Conservation (phyloP, 2,329 filamentous ascomycete genomes). For the Trichoderma cornu-damae region DNA sequence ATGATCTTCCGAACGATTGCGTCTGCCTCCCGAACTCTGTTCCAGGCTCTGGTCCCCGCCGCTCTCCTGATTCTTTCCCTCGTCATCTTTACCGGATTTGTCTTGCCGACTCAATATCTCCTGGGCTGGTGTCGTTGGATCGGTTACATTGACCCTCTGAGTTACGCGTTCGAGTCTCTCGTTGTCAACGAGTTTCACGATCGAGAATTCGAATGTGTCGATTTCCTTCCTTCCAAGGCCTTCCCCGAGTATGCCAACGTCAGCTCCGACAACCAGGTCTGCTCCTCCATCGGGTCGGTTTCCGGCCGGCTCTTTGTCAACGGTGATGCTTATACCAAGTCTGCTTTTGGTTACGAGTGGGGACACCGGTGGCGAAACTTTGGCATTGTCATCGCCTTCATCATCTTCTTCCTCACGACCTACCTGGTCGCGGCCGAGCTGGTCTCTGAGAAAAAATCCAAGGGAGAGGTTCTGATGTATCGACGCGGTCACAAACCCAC, state of each 20-base stretch:
- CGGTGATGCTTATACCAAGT: constrained; percentile 54
- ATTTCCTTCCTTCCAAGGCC: constrained; percentile 39
- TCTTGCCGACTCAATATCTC: constrained; percentile 64
- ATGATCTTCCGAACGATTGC: constrained; percentile 82
- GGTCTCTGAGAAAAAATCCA: constrained; percentile 62
- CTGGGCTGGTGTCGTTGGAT: constrained; percentile 78
- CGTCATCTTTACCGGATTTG: constrained; percentile 67
- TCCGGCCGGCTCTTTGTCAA: constrained; percentile 48
- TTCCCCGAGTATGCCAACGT: constrained; percentile 26
- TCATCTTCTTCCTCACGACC: constrained; percentile 53
- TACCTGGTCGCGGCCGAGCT: constrained; percentile 64
- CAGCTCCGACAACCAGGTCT: constrained; percentile 45
- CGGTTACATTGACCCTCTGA: constrained; percentile 72
- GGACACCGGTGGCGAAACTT: constrained; percentile 65
- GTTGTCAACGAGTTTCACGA: constrained; percentile 78
- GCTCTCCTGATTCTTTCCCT: constrained; percentile 60
- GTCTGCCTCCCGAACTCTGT: constrained; percentile 66
- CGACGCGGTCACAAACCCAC: constrained; percentile 61
- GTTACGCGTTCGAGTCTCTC: constrained; percentile 73
- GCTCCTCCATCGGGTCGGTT: constrained; percentile 54
- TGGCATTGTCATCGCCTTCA: constrained; percentile 62
- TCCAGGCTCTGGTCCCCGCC: constrained; percentile 57
- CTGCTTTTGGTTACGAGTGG: constrained; percentile 52
- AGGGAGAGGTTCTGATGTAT: constrained; percentile 72
- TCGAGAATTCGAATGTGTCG: constrained; percentile 52